These are phyloP conservation scores for Kazachstania taianensis DNA, from an alignment of 805 yeast species.

Conservation along the genomic window DNA sequence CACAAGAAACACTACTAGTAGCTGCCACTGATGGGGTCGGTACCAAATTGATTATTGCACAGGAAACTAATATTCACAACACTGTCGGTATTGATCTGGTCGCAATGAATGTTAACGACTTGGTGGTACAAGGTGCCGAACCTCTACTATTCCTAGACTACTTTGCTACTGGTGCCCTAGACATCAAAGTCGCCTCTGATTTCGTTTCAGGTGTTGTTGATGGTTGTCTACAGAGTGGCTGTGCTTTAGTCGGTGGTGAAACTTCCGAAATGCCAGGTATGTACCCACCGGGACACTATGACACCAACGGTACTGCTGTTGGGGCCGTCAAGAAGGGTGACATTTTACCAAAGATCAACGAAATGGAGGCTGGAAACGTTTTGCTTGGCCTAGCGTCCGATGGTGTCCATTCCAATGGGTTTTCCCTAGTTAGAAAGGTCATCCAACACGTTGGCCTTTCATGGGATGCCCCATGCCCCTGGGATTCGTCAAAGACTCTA, in stretches of 20 bases:
- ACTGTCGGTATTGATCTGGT: conserved; percentile 99
- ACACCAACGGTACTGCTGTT: conserved; percentile 96
- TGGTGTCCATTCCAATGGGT: conserved; percentile 96
- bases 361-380: conserved; percentile 71
- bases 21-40: conserved; percentile 99
- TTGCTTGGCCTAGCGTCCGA: conserved; percentile 80
- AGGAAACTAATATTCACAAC: conserved; percentile 74
- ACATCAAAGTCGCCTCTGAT: conserved; percentile 69
- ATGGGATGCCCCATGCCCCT: conserved; percentile 75
- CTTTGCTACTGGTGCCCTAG: conserved; percentile 90
- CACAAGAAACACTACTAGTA: conserved; percentile 71
- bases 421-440: conserved; percentile 86
- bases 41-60: conserved; percentile 91
- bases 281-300: conserved; percentile 92
- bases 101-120: conserved; percentile 97
- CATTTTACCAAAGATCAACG: conserved; percentile 60
- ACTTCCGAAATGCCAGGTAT: conserved; percentile 99
- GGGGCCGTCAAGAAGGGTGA: conserved; percentile 81
- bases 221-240: conserved; percentile 90
- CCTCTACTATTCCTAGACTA: conserved; percentile 92
- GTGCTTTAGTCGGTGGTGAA: conserved; percentile 98
- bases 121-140: conserved; percentile 98
- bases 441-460: conserved; percentile 64
- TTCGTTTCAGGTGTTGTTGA: conserved; percentile 94
- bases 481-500: conserved; percentile 59